A percentile compares a stretch with the other conserved stretches of the same genome.
Evolutionary conservation across 179 eudicot species (phyloP).

Genomic region (Heliamphora pulchella): DNA sequence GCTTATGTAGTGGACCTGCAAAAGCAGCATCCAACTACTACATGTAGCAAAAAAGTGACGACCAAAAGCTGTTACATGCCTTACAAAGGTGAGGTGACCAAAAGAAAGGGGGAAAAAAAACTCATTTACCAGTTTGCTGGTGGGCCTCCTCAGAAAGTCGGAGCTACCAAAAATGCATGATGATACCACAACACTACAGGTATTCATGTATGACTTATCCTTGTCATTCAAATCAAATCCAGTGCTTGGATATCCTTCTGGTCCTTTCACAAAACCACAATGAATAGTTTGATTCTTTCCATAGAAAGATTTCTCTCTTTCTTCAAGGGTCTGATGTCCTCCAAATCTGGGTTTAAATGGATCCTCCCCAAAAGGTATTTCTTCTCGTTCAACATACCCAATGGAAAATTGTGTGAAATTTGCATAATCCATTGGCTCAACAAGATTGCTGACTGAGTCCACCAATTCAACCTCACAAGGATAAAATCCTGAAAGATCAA

Average conservation of each 20-base stretch:
- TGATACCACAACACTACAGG: conserved; percentile 72
- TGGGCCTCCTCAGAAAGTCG: conserved; percentile 87
- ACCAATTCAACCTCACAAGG: conserved; percentile 67
- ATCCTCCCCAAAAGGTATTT: conserved; percentile 24
- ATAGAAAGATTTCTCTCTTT: conserved; percentile 65
- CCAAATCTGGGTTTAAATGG: conserved; percentile 58
- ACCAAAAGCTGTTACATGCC: background rate
- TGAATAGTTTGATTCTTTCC: conserved; percentile 74
- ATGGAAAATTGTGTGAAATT: conserved; percentile 53
- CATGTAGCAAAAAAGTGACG: background rate
- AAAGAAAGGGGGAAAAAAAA: background rate
- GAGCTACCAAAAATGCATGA: conserved; percentile 99
- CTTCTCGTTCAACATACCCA: conserved; percentile 60
- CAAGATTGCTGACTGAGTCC: conserved; percentile 48
- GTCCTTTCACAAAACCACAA: conserved; percentile 88
- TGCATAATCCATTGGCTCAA: conserved; percentile 56
- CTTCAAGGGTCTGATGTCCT: conserved; percentile 84
- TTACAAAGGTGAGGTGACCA: conserved; percentile 7
- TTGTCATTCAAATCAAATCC: conserved; percentile 78
- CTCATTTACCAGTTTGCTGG: conserved; percentile 71
- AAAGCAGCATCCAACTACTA: conserved; percentile 10
- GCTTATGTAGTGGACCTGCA: background rate
- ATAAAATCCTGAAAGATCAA: conserved; percentile 41
- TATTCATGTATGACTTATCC: conserved; percentile 60
- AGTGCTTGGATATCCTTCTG: conserved; percentile 51